These are phyloP conservation scores for Cryptococcus sp. DNA, from an alignment of 1,284 basidiomycete species.

Conservation along the genomic window DNA sequence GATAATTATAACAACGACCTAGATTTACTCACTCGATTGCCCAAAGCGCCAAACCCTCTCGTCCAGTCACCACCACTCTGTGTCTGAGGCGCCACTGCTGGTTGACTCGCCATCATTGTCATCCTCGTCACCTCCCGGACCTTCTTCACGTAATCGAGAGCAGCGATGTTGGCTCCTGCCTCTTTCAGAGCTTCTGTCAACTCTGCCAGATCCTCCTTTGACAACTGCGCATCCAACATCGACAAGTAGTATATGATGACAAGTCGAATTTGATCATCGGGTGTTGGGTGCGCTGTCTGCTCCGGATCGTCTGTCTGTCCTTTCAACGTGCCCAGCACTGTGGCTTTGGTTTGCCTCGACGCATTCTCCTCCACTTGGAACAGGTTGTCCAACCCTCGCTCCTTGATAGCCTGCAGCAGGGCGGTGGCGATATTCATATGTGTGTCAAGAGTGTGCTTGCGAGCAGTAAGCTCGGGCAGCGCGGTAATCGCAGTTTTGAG, in stretches of 20 bases:
- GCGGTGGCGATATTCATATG: conserved; percentile 99
- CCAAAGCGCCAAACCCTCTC: conserved; percentile 87
- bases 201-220: conserved; percentile 83
- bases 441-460: conserved; percentile 94
- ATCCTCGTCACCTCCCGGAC: conserved; percentile 89
- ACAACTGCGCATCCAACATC: conserved; percentile 72
- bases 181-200: conserved; percentile 82
- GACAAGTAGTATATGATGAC: conserved; percentile 93
- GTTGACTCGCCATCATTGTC: conserved; percentile 79
- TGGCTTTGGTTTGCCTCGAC: conserved; percentile 76
- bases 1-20: background rate
- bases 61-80: conserved; percentile 59
- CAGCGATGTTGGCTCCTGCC: conserved; percentile 74
- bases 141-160: conserved; percentile 90
- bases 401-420: conserved; percentile 92
- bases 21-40: conserved; percentile 69
- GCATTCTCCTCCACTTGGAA: conserved; percentile 96
- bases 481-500: conserved; percentile 98
- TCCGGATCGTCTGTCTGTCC: conserved; percentile 61
- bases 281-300: conserved; percentile 55
- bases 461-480: conserved; percentile 93
- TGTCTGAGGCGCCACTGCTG: conserved; percentile 58
- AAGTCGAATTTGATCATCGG: conserved; percentile 90
- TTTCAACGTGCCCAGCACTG: conserved; percentile 75
- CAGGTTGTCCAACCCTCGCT: conserved; percentile 89